A percentile compares a stretch with the other conserved stretches of the same genome.
Evolutionary conservation across 1,139 yeast species (phyloP).

Genomic region (Hemisphaericaspora lyxosophila): DNA sequence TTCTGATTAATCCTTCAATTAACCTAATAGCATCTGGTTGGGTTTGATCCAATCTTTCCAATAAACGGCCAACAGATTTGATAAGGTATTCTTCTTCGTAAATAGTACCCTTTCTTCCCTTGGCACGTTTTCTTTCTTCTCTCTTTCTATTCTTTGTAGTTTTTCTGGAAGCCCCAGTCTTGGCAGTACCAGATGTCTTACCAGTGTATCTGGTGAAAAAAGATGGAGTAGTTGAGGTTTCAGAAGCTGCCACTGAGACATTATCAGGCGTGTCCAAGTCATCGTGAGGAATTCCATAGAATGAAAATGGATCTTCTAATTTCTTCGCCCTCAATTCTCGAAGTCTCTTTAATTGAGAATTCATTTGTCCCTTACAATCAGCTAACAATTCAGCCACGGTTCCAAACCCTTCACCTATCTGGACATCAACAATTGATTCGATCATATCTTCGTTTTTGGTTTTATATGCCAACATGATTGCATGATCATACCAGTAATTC

Average conservation of each 20-base stretch:
- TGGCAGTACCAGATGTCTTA: conserved; percentile 91
- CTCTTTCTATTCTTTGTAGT: conserved; percentile 90
- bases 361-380: conserved; percentile 84
- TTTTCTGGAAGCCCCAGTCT: conserved; percentile 91
- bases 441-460: conserved; percentile 46
- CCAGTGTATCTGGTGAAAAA: conserved; percentile 96
- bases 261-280: conserved; percentile 84
- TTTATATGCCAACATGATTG: conserved; percentile 61
- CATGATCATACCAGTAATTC: conserved; percentile 73
- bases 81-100: conserved; percentile 96
- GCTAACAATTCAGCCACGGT: conserved; percentile 83
- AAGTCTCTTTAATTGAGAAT: conserved; percentile 78
- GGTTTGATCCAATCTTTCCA: conserved; percentile 77
- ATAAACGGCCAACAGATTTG: conserved; percentile 80
- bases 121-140: conserved; percentile 92
- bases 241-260: conserved; percentile 93
- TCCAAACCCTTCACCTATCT: conserved; percentile 85
- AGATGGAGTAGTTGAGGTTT: conserved; percentile 88
- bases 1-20: conserved; percentile 73
- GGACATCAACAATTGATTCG: conserved; percentile 64
- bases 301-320: conserved; percentile 78
- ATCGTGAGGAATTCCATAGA: conserved; percentile 66
- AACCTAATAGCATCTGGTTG: conserved; percentile 71
- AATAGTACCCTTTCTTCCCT: conserved; percentile 96
- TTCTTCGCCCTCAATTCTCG: conserved; percentile 85